These are phyloP conservation scores for Syncephalastrum monosporum DNA, from an alignment of 371 early-diverging fungal species.

Conservation along the genomic window DNA sequence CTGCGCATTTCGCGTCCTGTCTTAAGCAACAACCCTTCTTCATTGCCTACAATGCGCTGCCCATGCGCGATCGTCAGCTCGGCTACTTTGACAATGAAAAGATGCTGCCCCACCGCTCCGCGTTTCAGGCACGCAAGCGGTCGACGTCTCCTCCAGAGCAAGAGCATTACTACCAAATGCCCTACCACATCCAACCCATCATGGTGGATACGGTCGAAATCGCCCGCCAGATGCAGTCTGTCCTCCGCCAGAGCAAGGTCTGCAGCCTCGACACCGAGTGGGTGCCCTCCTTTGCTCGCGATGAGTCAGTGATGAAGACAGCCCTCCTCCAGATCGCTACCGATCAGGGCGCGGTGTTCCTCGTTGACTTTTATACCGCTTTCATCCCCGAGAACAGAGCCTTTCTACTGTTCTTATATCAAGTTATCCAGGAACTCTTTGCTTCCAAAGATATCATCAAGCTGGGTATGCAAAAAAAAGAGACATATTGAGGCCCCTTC, in stretches of 20 bases:
- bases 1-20: slow-evolving; percentile 35
- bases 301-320: slow-evolving; percentile 16
- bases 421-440: slow-evolving; percentile 28
- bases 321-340: slow-evolving; percentile 48
- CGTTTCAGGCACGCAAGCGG: slow-evolving; percentile 10
- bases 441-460: slow-evolving; percentile 26
- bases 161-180: slow-evolving; percentile 21
- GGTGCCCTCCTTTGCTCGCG: slow-evolving; percentile 41
- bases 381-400: slow-evolving; percentile 19
- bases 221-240: slow-evolving; percentile 23
- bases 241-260: slow-evolving; percentile 15
- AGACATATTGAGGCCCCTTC: not conserved
- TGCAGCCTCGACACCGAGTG: slow-evolving; percentile 51
- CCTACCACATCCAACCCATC: slow-evolving; percentile 19
- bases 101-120: slow-evolving; percentile 24
- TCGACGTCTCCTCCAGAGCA: not conserved
- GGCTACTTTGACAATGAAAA: slow-evolving; percentile 41
- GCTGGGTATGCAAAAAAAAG: slow-evolving; percentile 24
- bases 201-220: slow-evolving; percentile 30
- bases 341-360: slow-evolving; percentile 30
- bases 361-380: slow-evolving; percentile 37
- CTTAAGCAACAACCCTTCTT: slow-evolving; percentile 37
- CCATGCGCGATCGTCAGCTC: slow-evolving; percentile 24
- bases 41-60: slow-evolving; percentile 27
- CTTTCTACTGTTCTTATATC: slow-evolving; percentile 20